phyloP scores from a whole-genome alignment of 106 monocot genomes.

The Dactylorhiza incarnata region DNA sequence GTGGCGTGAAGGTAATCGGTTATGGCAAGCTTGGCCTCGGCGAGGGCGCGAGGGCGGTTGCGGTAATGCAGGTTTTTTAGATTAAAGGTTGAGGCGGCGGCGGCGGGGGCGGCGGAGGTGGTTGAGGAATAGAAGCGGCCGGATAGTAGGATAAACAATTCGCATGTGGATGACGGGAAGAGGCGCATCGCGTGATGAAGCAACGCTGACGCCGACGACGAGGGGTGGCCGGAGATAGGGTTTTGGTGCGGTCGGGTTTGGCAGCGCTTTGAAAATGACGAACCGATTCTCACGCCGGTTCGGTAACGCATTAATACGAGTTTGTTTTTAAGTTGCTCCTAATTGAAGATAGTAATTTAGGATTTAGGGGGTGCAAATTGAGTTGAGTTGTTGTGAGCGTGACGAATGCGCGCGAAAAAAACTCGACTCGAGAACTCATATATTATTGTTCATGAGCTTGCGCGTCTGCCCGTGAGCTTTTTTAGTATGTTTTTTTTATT shows the following conservation, averaged over 20 bases:
- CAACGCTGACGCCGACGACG: not conserved
- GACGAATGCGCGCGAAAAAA: no score
- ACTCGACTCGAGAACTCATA: no score
- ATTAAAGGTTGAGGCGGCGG: constrained; percentile 7
- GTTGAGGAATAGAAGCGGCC: constrained; percentile 2
- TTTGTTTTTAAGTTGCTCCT: no score
- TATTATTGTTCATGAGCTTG: no score
- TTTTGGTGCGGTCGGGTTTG: not conserved
- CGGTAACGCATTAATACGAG: no score
- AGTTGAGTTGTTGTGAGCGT: no score
- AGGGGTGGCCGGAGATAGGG: not conserved
- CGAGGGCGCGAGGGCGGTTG: constrained; percentile 37
- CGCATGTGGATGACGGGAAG: not conserved
- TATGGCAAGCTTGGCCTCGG: constrained; percentile 42
- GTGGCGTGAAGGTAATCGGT: constrained; percentile 85
- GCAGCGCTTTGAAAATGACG: no score
- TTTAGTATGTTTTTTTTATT: no score
- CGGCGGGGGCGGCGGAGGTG: not conserved
- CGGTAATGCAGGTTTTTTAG: constrained; percentile 46
- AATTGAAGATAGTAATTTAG: no score
- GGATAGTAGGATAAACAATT: not conserved
- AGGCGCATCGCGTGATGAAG: not conserved
- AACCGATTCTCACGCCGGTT: no score
- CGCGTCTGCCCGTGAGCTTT: no score
- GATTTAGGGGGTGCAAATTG: no score